Percentiles rank a stretch among this genome's conserved stretches.
These are phyloP conservation scores for Penicillium pulvis DNA, from an alignment of 495 filamentous ascomycete genomes.

Conservation along the genomic window DNA sequence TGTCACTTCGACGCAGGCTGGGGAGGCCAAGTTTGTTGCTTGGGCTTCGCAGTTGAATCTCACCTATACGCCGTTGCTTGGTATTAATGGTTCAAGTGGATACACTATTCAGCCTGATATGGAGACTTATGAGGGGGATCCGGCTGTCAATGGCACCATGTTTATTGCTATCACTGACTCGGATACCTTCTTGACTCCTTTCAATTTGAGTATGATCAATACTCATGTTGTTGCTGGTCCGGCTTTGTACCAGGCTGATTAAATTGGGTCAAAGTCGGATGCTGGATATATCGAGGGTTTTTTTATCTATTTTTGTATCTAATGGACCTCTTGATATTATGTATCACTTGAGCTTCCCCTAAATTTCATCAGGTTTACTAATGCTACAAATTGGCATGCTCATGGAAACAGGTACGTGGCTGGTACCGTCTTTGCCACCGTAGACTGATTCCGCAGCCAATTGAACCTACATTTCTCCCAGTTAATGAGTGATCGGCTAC, in stretches of 20 bases:
- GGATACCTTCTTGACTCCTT: conserved; percentile 70
- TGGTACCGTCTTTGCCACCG: too few species aligned
- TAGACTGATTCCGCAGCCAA: neutral
- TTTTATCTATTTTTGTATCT: neutral
- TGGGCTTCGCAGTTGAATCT: conserved; percentile 86
- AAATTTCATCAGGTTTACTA: too few species aligned
- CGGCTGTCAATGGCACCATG: conserved; percentile 75
- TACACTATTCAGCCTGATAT: conserved; percentile 70
- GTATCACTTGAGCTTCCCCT: too few species aligned
- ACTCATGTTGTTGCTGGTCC: conserved; percentile 73
- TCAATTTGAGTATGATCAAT: conserved; percentile 74
- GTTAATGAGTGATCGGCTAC: neutral
- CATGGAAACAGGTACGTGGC: too few species aligned
- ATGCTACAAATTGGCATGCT: too few species aligned
- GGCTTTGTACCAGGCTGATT: conserved; percentile 80
- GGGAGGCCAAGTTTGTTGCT: conserved; percentile 63
- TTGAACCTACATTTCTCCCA: neutral
- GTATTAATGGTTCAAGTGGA: conserved; percentile 55
- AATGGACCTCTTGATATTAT: neutral
- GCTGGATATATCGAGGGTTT: neutral
- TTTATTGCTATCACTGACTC: conserved; percentile 76
- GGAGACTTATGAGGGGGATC: conserved; percentile 64
- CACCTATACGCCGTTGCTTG: conserved; percentile 71
- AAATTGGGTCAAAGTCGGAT: conserved; percentile 9
- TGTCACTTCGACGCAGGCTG: conserved; percentile 62